Evolutionary conservation across 2,329 filamentous ascomycete species (phyloP).

Genomic region (Botryotinia narcissicola): DNA sequence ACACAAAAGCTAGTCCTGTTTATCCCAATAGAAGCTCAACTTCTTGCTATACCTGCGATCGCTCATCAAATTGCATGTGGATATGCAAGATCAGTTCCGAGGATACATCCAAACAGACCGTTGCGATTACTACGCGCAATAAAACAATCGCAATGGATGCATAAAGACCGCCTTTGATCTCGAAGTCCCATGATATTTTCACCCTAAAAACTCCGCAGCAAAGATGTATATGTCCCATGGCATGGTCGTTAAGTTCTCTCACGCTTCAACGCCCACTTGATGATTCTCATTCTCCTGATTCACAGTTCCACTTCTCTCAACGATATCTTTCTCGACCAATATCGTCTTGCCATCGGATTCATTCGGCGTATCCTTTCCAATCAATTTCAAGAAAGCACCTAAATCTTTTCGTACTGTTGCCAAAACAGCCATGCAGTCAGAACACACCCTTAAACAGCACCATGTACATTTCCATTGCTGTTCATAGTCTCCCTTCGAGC

Average conservation of each 20-base stretch:
- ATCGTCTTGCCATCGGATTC: not conserved
- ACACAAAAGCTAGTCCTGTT: not conserved
- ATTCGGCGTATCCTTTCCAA: not conserved
- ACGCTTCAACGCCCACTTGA: not conserved
- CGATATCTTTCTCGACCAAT: not conserved
- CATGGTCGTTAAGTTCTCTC: not conserved
- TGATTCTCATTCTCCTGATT: not conserved
- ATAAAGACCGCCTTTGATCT: not conserved
- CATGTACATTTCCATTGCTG: constrained; percentile 37
- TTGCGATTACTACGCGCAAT: not conserved
- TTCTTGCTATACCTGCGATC: not conserved
- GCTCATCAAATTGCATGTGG: not conserved
- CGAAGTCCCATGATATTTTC: not conserved
- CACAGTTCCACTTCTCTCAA: not conserved
- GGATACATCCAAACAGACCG: not conserved
- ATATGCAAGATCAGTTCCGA: not conserved
- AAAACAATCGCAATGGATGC: not conserved
- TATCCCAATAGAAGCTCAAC: constrained; percentile 10
- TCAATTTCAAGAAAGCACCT: not conserved
- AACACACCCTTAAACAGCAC: constrained; percentile 39
- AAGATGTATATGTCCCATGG: not conserved
- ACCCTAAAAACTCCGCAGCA: not conserved
- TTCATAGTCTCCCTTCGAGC: constrained; percentile 34
- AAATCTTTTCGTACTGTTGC: constrained; percentile 33
- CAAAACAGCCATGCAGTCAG: constrained; percentile 35